Conservation (phyloP, 345 rosid species). For the Euphorbia lathyris region DNA sequence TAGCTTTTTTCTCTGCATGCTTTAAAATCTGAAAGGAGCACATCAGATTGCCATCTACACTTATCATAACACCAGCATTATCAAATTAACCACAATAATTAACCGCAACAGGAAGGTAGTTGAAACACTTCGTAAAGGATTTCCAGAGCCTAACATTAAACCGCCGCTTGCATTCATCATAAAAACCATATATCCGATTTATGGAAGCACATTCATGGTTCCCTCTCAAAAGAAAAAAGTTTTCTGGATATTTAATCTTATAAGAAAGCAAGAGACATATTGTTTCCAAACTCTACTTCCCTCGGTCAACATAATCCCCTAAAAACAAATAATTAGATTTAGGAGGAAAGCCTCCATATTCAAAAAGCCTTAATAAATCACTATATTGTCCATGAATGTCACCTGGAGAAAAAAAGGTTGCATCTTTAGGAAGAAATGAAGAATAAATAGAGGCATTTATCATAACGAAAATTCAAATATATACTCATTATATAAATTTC, state of each 20-base stretch:
- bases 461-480: background rate
- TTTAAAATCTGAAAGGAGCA: conserved; percentile 97
- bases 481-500: background rate
- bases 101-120: conserved; percentile 90
- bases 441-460: background rate
- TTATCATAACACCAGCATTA: conserved; percentile 98
- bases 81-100: conserved; percentile 97
- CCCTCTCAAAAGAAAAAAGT: too few species aligned
- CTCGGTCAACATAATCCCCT: conserved; percentile 95
- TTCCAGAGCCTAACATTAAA: conserved; percentile 94
- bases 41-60: conserved; percentile 75
- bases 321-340: conserved; percentile 76
- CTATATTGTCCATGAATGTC: conserved; percentile 92
- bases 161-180: conserved; percentile 90
- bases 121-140: conserved; percentile 80
- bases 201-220: too few species aligned
- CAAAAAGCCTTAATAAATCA: conserved; percentile 84
- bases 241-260: conserved; percentile 87
- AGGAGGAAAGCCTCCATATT: conserved; percentile 94
- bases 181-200: conserved; percentile 88
- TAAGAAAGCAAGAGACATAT: conserved; percentile 89
- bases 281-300: conserved; percentile 94
- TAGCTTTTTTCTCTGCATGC: conserved; percentile 57
- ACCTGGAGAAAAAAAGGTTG: conserved; percentile 40
- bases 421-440: background rate